Percentiles rank a stretch among this genome's conserved stretches.
phyloP scores from a whole-genome alignment of 75 land plant species.

The Sequoiadendron giganteum region DNA sequence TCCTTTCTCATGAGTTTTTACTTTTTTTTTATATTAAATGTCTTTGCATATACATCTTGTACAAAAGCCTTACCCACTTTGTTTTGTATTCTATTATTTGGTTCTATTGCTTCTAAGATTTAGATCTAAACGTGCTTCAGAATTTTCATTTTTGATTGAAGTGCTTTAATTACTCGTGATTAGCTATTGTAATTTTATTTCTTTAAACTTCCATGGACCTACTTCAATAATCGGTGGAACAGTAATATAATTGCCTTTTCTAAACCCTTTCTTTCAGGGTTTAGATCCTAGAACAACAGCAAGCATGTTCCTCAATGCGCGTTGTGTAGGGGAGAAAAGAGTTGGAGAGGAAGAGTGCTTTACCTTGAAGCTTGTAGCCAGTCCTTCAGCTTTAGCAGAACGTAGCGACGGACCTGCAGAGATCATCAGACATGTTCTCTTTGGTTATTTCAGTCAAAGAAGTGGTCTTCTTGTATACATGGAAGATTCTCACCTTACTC shows the following conservation, averaged over 20 bases:
- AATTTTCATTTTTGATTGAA: no score
- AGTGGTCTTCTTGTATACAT: constrained; percentile 67
- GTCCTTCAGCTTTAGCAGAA: constrained; percentile 36
- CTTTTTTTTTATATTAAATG: background rate
- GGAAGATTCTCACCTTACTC: constrained; percentile 71
- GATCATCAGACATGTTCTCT: constrained; percentile 58
- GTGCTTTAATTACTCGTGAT: background rate
- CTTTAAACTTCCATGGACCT: background rate
- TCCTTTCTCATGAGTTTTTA: background rate
- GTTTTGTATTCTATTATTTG: background rate
- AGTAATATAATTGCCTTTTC: background rate
- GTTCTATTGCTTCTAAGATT: background rate
- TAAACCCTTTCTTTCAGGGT: constrained; percentile 37
- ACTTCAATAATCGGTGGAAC: no score
- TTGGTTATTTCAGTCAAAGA: constrained; percentile 75
- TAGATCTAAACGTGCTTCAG: background rate
- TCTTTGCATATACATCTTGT: background rate
- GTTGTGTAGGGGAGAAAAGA: constrained; percentile 64
- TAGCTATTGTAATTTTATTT: background rate
- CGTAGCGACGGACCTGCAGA: constrained; percentile 65
- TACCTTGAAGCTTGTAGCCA: constrained; percentile 54
- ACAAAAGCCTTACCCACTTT: background rate
- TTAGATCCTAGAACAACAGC: constrained; percentile 65
- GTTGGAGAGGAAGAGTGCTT: constrained; percentile 64
- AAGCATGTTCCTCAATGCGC: constrained; percentile 48